A percentile compares a stretch with the other conserved stretches of the same genome.
Evolutionary conservation across 2,329 filamentous ascomycete genomes (phyloP).

Genomic region (Penicillium sumatraense): DNA sequence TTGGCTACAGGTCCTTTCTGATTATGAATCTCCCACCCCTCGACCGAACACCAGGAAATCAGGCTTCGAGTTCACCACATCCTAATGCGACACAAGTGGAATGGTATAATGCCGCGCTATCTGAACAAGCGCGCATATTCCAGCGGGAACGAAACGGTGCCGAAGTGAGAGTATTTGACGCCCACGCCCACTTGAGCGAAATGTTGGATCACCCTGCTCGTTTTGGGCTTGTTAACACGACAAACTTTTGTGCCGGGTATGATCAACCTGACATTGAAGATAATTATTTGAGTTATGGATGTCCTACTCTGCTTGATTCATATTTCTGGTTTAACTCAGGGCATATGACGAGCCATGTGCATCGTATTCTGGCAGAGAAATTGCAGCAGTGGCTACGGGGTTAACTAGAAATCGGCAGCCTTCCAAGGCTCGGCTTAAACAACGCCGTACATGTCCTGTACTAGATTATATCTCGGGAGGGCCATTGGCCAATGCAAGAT

Average conservation of each 20-base stretch:
- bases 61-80: slow-evolving; percentile 35
- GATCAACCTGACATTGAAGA: slow-evolving; percentile 51
- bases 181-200: slow-evolving; percentile 46
- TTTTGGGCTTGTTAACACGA: slow-evolving; percentile 54
- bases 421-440: too few relatives aligned
- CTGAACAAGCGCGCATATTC: slow-evolving; percentile 41
- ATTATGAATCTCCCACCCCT: slow-evolving; percentile 59
- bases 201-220: slow-evolving; percentile 48
- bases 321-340: slow-evolving; percentile 57
- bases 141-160: slow-evolving; percentile 34
- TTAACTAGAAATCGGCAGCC: too few relatives aligned
- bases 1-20: slow-evolving; percentile 53
- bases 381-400: slow-evolving; percentile 19
- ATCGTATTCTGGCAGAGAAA: slow-evolving; percentile 42
- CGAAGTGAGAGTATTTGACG: slow-evolving; percentile 51
- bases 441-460: too few relatives aligned
- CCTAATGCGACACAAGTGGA: slow-evolving; percentile 54
- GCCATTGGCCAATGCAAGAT: too few relatives aligned
- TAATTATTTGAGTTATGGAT: slow-evolving; percentile 52
- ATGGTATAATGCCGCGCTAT: slow-evolving; percentile 50
- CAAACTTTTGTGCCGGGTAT: slow-evolving; percentile 50
- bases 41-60: slow-evolving; percentile 50
- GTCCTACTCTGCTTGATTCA: slow-evolving; percentile 44
- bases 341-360: slow-evolving; percentile 51
- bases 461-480: too few relatives aligned